Percentiles rank a stretch among this genome's conserved stretches.
Evolutionary conservation across 2,329 filamentous ascomycete species (phyloP).

Genomic region (Apiospora sp.): DNA sequence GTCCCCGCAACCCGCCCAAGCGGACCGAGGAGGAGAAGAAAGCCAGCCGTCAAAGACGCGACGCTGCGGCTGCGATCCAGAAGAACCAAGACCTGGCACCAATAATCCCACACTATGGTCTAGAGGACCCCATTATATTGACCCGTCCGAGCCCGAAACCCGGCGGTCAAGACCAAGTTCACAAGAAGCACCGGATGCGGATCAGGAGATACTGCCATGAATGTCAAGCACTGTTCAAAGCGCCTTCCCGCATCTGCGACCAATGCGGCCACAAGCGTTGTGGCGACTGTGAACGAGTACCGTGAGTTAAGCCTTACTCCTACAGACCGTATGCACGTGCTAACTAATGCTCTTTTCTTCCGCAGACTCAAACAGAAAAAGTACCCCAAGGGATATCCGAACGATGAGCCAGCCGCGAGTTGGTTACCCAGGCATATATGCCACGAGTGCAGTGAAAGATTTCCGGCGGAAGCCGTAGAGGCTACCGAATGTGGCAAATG

Average conservation of each 20-base stretch:
- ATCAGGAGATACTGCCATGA: constrained; percentile 80
- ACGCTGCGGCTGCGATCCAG: constrained; percentile 48
- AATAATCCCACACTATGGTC: constrained; percentile 60
- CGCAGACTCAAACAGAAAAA: constrained; percentile 70
- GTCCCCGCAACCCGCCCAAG: constrained; percentile 76
- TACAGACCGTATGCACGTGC: neutral
- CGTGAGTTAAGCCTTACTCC: constrained; percentile 61
- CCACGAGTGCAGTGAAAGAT: constrained; percentile 68
- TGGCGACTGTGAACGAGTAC: constrained; percentile 81
- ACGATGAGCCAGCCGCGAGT: constrained; percentile 64
- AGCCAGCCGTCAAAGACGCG: constrained; percentile 59
- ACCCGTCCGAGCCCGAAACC: constrained; percentile 68
- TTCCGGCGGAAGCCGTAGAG: constrained; percentile 57
- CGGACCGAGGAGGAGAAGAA: constrained; percentile 64
- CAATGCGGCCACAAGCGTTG: constrained; percentile 78
- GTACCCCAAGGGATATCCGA: constrained; percentile 72
- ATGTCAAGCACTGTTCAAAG: constrained; percentile 70
- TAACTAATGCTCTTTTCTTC: neutral
- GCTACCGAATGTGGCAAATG: constrained; percentile 67
- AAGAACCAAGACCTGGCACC: constrained; percentile 65
- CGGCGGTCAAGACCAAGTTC: constrained; percentile 75
- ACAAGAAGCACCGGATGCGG: constrained; percentile 75
- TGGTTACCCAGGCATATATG: constrained; percentile 65
- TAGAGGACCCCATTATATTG: constrained; percentile 59
- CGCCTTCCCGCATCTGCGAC: constrained; percentile 66